Percentiles rank a stretch among this genome's conserved stretches.
These are phyloP conservation scores for Solanum raphanifolium DNA, from an alignment of 257 asterid genomes.

Conservation along the genomic window DNA sequence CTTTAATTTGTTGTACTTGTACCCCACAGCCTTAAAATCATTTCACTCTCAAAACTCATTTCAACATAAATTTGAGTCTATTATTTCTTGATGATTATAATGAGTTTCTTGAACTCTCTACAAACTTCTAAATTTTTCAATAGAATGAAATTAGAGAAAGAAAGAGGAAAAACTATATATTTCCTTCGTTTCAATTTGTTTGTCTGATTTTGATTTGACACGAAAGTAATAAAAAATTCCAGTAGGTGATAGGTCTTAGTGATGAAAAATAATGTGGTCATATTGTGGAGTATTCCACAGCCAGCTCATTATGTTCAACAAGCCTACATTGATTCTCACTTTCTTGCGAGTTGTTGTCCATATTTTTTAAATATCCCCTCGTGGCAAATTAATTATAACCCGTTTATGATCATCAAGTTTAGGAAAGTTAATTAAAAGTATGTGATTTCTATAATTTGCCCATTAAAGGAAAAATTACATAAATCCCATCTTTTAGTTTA, in stretches of 20 bases:
- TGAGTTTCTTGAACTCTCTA: background rate
- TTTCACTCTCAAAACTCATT: background rate
- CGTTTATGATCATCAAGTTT: background rate
- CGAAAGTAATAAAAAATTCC: accelerated
- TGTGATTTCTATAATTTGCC: too few relatives aligned
- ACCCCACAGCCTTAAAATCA: background rate
- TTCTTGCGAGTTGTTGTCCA: background rate
- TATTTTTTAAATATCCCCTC: background rate
- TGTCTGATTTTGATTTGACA: too few relatives aligned
- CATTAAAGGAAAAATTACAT: too few relatives aligned
- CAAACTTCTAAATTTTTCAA: background rate
- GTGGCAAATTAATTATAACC: too few relatives aligned
- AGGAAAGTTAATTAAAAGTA: background rate
- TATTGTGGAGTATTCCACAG: background rate
- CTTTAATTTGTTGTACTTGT: background rate
- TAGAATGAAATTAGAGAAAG: background rate
- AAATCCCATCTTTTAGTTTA: too few relatives aligned
- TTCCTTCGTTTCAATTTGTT: accelerated
- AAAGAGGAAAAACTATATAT: too few relatives aligned
- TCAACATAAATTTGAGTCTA: background rate
- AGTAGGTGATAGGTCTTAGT: too few relatives aligned
- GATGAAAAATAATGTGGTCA: background rate
- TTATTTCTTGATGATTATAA: background rate
- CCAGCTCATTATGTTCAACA: background rate
- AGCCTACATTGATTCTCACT: background rate